Evolutionary conservation across 2,329 filamentous ascomycete genomes (phyloP), one percentile per base, ranked within the genome.

Genomic region (Diaporthe caulivora): DNA sequence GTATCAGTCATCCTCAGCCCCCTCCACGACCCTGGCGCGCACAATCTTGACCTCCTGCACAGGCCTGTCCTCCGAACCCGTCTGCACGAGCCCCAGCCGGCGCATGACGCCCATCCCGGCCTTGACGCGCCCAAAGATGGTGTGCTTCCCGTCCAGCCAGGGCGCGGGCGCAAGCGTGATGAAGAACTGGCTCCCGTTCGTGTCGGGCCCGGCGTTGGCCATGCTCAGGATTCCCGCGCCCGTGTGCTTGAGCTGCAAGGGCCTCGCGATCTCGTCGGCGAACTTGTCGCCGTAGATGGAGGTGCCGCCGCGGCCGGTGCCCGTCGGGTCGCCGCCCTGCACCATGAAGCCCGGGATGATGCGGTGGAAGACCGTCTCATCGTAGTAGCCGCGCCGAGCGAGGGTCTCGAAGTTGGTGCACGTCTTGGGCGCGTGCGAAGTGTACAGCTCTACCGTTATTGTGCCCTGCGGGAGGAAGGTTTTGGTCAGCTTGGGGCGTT

Each of bases 301-400:
- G 73, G 88, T 88, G 73, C 97, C 97, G 78, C 97, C 97, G 74
- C 95, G 92, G 69, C 97, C 97, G 1, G 95, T 98, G 75, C 95
- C 96, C 0, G 96, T 98, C 1, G 96, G 96, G 83, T 99, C 97
- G 74, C 96, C 95, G 75, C 93, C 94, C 86, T 98, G 96, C 73
- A 97, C 89, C 96, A 99, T 98, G 87, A 99, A 99, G 84, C 94
- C 91, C 69, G 94, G 92, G 80, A 99, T 98, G 78, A 98, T 92
- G 82, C 97, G 95, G 87, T 98, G 97, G 88, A 98, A 96, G 80
- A 95, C 86, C 74, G 94, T 91, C 81, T 85, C 87, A 85, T 97
- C 91, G 89, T 98, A 99, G 90, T 98, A 98, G 78, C 94, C 94
- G 78, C 95, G 90, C 75, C 89, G 86, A 26, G 92, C 91, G 69